Percentiles rank a stretch among this genome's conserved stretches.
Conservation (phyloP, 129 eudicot species). For the Arctium lappa region DNA sequence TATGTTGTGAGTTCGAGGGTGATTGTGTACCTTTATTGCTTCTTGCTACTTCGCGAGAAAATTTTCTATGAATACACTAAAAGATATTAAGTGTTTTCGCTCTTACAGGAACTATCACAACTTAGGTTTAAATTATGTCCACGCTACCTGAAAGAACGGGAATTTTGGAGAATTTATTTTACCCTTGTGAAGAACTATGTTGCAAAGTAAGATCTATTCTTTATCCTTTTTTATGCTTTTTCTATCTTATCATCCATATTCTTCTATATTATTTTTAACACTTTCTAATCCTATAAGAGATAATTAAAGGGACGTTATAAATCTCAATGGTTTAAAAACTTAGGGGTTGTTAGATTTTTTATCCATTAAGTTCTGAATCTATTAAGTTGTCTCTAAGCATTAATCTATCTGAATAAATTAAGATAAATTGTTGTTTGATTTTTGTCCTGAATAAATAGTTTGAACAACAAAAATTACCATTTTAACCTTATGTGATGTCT, state of each 20-base stretch:
- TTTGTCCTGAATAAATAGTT: too few relatives aligned
- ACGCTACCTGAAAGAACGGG: conserved; percentile 71
- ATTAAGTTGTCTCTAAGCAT: too few relatives aligned
- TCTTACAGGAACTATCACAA: conserved; percentile 78
- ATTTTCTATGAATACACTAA: not conserved
- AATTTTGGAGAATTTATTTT: conserved; percentile 93
- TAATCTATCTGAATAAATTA: too few relatives aligned
- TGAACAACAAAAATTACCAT: too few relatives aligned
- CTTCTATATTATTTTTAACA: not conserved
- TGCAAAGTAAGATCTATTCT: conserved; percentile 56
- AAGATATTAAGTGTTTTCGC: not conserved
- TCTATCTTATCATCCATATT: not conserved
- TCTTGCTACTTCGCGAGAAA: not conserved
- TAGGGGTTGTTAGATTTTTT: too few relatives aligned
- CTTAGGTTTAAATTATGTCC: conserved; percentile 89
- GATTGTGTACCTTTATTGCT: not conserved
- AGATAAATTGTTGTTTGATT: too few relatives aligned
- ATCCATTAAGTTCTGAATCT: too few relatives aligned
- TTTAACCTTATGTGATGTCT: too few relatives aligned
- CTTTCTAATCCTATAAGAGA: not conserved
- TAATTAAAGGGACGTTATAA: not conserved
- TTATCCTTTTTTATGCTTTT: not conserved
- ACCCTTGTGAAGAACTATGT: conserved; percentile 64
- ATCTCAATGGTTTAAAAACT: not conserved
- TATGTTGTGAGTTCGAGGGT: not conserved